Conservation (phyloP, 1,284 basidiomycete species). For the Cutaneotrichosporon sp. region DNA sequence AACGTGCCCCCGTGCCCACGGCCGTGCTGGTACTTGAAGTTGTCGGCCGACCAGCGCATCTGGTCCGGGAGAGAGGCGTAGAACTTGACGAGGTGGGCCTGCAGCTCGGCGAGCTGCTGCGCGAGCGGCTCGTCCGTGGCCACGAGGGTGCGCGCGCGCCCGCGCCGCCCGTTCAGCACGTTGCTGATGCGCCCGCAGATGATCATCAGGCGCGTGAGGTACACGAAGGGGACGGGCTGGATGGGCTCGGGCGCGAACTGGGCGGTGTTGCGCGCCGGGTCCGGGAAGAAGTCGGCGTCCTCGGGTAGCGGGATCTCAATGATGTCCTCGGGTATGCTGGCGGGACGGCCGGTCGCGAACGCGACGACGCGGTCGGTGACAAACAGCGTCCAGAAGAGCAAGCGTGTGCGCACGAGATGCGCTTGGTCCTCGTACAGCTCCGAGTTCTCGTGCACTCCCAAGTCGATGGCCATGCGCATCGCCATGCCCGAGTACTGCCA, state of each 20-base stretch:
- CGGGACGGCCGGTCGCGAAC: slow-evolving; percentile 46
- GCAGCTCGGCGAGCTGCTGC: slow-evolving; percentile 50
- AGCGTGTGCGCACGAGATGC: slow-evolving; percentile 50
- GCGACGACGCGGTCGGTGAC: slow-evolving; percentile 55
- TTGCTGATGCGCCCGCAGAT: slow-evolving; percentile 55
- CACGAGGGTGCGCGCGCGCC: slow-evolving; percentile 50
- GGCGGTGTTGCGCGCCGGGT: slow-evolving; percentile 42
- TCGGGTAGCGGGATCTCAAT: slow-evolving; percentile 55
- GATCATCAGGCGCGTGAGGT: slow-evolving; percentile 54
- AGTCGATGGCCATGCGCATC: slow-evolving; percentile 55
- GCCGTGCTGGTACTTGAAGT: slow-evolving; percentile 53
- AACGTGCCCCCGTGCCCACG: slow-evolving; percentile 51
- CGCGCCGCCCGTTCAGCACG: slow-evolving; percentile 54
- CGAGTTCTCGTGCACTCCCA: slow-evolving; percentile 55
- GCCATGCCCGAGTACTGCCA: slow-evolving; percentile 55
- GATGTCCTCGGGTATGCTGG: slow-evolving; percentile 54
- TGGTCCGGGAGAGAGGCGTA: slow-evolving; percentile 51
- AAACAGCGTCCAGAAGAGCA: slow-evolving; percentile 55
- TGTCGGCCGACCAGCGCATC: slow-evolving; percentile 53
- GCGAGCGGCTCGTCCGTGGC: slow-evolving; percentile 39
- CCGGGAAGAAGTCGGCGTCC: slow-evolving; percentile 54
- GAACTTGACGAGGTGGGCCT: slow-evolving; percentile 53
- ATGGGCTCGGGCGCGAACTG: slow-evolving; percentile 30
- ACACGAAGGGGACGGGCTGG: slow-evolving; percentile 53
- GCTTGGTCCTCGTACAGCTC: slow-evolving; percentile 55